These are phyloP conservation scores for Staphylotrichum longicolle DNA, from an alignment of 495 filamentous ascomycete genomes.

Conservation along the genomic window DNA sequence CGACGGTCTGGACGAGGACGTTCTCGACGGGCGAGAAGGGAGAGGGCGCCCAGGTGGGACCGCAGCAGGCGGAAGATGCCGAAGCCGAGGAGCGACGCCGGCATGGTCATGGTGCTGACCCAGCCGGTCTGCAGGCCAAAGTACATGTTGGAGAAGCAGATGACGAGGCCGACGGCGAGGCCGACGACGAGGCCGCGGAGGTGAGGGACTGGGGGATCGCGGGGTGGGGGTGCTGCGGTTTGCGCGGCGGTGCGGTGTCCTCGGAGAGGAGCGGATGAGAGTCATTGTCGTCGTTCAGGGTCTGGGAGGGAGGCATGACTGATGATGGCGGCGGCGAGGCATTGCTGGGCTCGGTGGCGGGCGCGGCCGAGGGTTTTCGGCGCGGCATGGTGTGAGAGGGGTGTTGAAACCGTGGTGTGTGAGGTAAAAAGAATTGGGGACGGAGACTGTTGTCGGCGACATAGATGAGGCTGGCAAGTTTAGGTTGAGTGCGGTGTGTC, in stretches of 20 bases:
- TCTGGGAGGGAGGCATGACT: background rate
- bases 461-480: background rate
- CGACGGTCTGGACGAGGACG: conserved; percentile 94
- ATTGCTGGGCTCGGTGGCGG: too few relatives aligned
- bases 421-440: background rate
- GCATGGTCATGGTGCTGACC: conserved; percentile 73
- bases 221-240: background rate
- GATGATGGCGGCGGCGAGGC: background rate
- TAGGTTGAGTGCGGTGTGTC: background rate
- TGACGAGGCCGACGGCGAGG: conserved; percentile 78
- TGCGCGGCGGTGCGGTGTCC: background rate
- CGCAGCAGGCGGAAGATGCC: conserved; percentile 80
- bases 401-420: background rate
- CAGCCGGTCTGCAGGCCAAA: conserved; percentile 98
- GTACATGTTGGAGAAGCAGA: conserved; percentile 95
- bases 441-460: background rate
- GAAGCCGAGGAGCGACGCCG: conserved; percentile 91
- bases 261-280: background rate
- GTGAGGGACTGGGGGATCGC: conserved; percentile 58
- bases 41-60: conserved; percentile 61
- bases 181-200: conserved; percentile 76
- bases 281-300: background rate
- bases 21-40: conserved; percentile 96
- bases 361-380: background rate
- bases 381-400: background rate